phyloP scores from a whole-genome alignment of 1,284 basidiomycete genomes.

The Cryptococcus neoformans region DNA sequence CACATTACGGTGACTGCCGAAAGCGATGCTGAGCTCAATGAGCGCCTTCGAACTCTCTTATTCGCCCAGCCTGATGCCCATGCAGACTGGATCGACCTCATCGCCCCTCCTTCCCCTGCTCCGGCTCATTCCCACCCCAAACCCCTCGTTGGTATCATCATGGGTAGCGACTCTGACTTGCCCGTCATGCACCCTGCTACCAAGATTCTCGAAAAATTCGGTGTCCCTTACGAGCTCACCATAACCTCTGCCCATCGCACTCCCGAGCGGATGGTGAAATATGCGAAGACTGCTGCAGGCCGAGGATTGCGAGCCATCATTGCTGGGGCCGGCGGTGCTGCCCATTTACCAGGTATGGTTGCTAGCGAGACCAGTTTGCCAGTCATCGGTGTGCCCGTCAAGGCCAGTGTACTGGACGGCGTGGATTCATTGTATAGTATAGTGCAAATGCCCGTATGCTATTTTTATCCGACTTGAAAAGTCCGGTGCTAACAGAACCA shows the following conservation, averaged over 20 bases:
- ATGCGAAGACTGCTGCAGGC: slow-evolving; percentile 68
- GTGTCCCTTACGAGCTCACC: slow-evolving; percentile 66
- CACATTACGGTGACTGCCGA: slow-evolving; percentile 89
- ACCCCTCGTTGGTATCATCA: slow-evolving; percentile 91
- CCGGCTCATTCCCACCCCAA: slow-evolving; percentile 56
- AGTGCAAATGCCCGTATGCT: slow-evolving; percentile 94
- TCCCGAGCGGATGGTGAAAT: slow-evolving; percentile 79
- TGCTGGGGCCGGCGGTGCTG: slow-evolving; percentile 94
- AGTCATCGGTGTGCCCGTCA: slow-evolving; percentile 96
- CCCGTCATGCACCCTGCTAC: slow-evolving; percentile 90
- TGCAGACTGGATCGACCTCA: slow-evolving; percentile 53
- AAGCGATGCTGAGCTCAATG: slow-evolving; percentile 72
- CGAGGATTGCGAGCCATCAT: slow-evolving; percentile 81
- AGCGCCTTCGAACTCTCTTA: slow-evolving; percentile 68
- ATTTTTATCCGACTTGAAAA: neutral
- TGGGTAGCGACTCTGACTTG: slow-evolving; percentile 99
- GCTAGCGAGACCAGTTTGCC: slow-evolving; percentile 90
- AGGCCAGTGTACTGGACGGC: slow-evolving; percentile 88
- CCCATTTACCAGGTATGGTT: slow-evolving; percentile 98
- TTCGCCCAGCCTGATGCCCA: slow-evolving; percentile 59
- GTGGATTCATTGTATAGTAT: slow-evolving; percentile 97
- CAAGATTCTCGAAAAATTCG: slow-evolving; percentile 59
- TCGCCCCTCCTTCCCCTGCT: slow-evolving; percentile 54
- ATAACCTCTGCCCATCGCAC: slow-evolving; percentile 92
- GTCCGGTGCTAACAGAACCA: too few relatives aligned